These are phyloP conservation scores for Glycyrrhiza uralensis DNA, from an alignment of 306 rosid species.

Conservation along the genomic window DNA sequence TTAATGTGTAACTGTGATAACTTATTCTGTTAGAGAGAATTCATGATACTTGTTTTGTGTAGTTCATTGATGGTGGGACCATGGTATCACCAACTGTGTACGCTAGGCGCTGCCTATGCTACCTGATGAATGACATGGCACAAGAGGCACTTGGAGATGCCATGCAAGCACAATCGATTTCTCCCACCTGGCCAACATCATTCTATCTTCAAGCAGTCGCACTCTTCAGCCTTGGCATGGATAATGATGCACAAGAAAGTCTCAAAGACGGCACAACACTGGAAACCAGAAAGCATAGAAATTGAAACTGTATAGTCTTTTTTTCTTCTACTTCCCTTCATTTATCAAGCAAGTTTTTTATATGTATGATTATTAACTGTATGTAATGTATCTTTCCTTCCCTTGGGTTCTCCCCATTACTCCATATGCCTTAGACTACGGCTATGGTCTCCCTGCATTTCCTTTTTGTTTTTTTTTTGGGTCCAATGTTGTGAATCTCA, in stretches of 20 bases:
- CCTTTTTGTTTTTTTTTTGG: constrained; percentile 13
- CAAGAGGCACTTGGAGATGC: constrained; percentile 99
- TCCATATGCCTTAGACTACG: constrained; percentile 17
- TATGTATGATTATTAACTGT: constrained; percentile 19
- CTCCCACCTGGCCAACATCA: constrained; percentile 84
- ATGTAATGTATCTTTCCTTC: constrained; percentile 45
- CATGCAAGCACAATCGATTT: constrained; percentile 87
- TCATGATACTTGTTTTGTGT: constrained; percentile 23
- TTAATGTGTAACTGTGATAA: background rate
- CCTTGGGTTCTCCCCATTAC: background rate
- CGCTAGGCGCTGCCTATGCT: constrained; percentile 91
- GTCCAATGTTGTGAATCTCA: constrained; percentile 28
- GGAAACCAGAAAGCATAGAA: constrained; percentile 64
- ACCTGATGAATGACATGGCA: constrained; percentile 82
- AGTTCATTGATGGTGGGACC: constrained; percentile 93
- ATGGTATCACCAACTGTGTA: constrained; percentile 90
- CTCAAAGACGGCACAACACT: constrained; percentile 81
- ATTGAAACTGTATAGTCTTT: constrained; percentile 63
- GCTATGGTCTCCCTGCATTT: constrained; percentile 10
- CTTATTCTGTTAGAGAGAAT: background rate
- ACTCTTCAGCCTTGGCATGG: constrained; percentile 93
- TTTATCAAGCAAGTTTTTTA: constrained; percentile 22
- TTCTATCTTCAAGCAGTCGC: constrained; percentile 97
- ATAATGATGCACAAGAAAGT: constrained; percentile 89
- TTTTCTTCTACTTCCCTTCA: constrained; percentile 25